phyloP scores from a whole-genome alignment of 2,329 filamentous ascomycete genomes.

The Colletotrichum truncatum region DNA sequence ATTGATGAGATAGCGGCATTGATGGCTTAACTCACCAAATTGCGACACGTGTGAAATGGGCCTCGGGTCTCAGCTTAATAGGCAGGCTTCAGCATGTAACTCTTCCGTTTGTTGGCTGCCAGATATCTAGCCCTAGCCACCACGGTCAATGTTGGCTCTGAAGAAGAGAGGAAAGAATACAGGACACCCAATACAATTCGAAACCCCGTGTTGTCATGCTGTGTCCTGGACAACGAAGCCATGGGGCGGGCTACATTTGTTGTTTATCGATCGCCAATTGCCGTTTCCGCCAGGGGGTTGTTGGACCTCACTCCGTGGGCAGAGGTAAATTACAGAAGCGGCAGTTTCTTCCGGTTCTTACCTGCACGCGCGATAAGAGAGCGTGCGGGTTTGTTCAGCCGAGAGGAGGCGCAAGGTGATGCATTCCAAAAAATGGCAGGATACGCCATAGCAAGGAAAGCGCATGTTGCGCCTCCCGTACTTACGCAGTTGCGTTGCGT shows the following conservation, averaged over 20 bases:
- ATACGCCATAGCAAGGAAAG: background rate
- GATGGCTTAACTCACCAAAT: background rate
- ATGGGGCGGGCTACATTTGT: too few relatives aligned
- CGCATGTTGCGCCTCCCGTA: background rate
- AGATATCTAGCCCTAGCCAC: background rate
- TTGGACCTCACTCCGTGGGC: too few relatives aligned
- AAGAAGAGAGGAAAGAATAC: background rate
- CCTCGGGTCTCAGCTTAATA: background rate
- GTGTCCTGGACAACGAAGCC: background rate
- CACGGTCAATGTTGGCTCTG: background rate
- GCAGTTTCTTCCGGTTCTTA: too few relatives aligned
- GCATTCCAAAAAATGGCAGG: background rate
- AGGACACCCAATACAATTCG: slow-evolving; percentile 3
- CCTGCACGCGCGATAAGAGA: too few relatives aligned
- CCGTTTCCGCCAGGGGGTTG: background rate
- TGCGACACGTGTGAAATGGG: background rate
- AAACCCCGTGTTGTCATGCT: background rate
- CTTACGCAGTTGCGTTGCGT: background rate
- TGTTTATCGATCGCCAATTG: too few relatives aligned
- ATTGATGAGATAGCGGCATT: too few relatives aligned
- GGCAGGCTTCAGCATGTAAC: slow-evolving; percentile 7
- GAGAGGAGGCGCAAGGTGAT: background rate
- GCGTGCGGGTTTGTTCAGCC: too few relatives aligned
- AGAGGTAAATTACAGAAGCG: too few relatives aligned
- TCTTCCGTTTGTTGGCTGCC: background rate